Base-by-base conservation (phyloP, 176 grass and related monocot species). In the Cenchrus fungigraminus region DNA sequence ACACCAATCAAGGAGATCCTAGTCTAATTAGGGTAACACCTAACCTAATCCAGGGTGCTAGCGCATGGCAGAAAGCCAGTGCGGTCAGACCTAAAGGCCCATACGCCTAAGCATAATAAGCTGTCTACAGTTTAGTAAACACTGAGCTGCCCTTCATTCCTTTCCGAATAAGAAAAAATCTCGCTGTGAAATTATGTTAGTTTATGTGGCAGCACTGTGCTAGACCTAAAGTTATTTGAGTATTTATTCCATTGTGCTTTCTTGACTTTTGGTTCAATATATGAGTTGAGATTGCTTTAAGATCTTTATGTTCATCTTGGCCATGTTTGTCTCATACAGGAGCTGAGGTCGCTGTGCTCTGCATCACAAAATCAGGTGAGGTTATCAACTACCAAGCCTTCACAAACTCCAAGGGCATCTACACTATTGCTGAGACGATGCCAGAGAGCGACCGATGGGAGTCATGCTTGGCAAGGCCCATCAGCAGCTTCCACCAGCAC, bases 371-470 rank as follows among this genome's bases (percentile, higher is more conserved):
- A 91, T 94, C 96, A 4, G 96, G 93, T 0, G 96, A 98, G 58
- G 96, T 98, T 51, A 89, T 98, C 66, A 98, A 98, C 60, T 98
- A 95, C 47, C 96, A 98, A 86, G 96, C 93, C 19, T 98, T 95
- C 88, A 98, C 96, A 71, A 87, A 98, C 86, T 92, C 82, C 2
- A 94, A 86, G 84, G 96, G 96, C 17, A 47, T 79, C 53, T 98
- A 98, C 65, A 87, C 81, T 7, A 82, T 98, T 22, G 96, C 91
- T 4, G 96, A 98, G 88, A 98, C 96, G 0, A 98, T 98, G 96
- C 91, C 93, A 4, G 89, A 95, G 83, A 98, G 87, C 2, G 96
- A 98, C 31, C 79, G 93, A 43, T 98, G 93, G 96, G 91, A 94
- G 6, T 98, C 96, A 3, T 98, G 96, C 71, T 77, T 98, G 71